Percentiles rank a stretch among this genome's conserved stretches.
Conservation (phyloP, 192 early-diverging fungal species). For the Rhizophagus clarus region DNA sequence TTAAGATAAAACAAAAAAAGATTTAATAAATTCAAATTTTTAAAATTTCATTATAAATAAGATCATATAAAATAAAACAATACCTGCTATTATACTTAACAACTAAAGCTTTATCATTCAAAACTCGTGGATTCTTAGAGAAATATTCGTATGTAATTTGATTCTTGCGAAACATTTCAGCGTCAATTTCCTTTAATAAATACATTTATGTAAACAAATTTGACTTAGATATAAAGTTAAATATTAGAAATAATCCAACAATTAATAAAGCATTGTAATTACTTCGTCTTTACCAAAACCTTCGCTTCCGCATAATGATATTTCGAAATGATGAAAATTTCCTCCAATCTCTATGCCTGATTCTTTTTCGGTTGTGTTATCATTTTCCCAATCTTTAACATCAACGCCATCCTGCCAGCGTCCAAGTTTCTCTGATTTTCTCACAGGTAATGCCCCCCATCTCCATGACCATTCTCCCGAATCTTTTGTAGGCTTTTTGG, state of each 20-base stretch:
- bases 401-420: constrained; percentile 33
- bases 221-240: neutral
- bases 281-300: constrained; percentile 50
- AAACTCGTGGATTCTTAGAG: constrained; percentile 51
- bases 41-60: neutral
- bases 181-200: constrained; percentile 35
- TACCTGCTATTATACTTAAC: constrained; percentile 57
- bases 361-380: constrained; percentile 27
- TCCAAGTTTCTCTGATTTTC: constrained; percentile 44
- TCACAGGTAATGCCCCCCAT: constrained; percentile 72
- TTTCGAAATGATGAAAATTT: constrained; percentile 50
- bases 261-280: constrained; percentile 13
- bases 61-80: neutral
- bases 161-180: constrained; percentile 50
- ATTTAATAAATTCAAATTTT: neutral
- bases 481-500: constrained; percentile 5
- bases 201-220: too few relatives aligned
- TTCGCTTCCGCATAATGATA: constrained; percentile 58
- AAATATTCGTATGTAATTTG: constrained; percentile 59
- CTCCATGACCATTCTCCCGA: constrained; percentile 68
- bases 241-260: neutral
- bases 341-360: constrained; percentile 41
- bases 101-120: constrained; percentile 57
- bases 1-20: neutral
- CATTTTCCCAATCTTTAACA: constrained; percentile 40